Conservation (phyloP, 208 protist species). For the Trypanosoma rangeli region DNA sequence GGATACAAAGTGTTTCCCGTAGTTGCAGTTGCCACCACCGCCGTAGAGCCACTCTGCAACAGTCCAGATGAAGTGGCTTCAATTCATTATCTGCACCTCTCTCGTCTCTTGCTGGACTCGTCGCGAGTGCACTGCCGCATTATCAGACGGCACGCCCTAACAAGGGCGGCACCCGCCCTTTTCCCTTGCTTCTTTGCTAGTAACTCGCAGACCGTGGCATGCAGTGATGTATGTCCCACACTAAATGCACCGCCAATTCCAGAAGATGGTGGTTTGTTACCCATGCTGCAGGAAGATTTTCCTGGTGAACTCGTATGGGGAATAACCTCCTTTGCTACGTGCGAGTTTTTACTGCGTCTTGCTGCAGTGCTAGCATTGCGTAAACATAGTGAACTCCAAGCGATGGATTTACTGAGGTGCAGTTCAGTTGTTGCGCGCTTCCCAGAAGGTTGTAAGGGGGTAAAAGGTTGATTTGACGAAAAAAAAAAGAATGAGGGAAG, state of each 20-base stretch:
- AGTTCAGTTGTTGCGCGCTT: slow-evolving; percentile 40
- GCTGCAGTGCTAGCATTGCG: slow-evolving; percentile 31
- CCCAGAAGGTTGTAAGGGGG: slow-evolving; percentile 14
- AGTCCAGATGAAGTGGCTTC: slow-evolving; percentile 78
- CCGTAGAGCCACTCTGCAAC: slow-evolving; percentile 41
- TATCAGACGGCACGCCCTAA: slow-evolving; percentile 41
- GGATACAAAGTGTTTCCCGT: slow-evolving; percentile 43
- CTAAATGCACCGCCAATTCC: slow-evolving; percentile 13
- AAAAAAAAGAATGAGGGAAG: background rate
- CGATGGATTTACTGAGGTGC: slow-evolving; percentile 31
- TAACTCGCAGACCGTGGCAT: slow-evolving; percentile 27
- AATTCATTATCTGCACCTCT: slow-evolving; percentile 85
- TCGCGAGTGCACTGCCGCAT: slow-evolving; percentile 59
- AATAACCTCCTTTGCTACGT: slow-evolving; percentile 70
- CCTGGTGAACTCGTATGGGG: slow-evolving; percentile 86
- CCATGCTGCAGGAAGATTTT: slow-evolving; percentile 64
- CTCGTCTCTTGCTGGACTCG: slow-evolving; percentile 47
- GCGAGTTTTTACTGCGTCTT: slow-evolving; percentile 68
- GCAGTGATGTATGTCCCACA: slow-evolving; percentile 30
- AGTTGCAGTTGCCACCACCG: slow-evolving; percentile 46
- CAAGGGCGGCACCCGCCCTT: slow-evolving; percentile 35
- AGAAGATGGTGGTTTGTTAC: slow-evolving; percentile 49
- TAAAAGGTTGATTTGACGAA: slow-evolving; percentile 5
- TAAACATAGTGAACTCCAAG: slow-evolving; percentile 13
- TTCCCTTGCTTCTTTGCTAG: slow-evolving; percentile 89